Base-by-base conservation (phyloP, 2,329 filamentous ascomycete genomes). In the Apiospora phragmitis region DNA sequence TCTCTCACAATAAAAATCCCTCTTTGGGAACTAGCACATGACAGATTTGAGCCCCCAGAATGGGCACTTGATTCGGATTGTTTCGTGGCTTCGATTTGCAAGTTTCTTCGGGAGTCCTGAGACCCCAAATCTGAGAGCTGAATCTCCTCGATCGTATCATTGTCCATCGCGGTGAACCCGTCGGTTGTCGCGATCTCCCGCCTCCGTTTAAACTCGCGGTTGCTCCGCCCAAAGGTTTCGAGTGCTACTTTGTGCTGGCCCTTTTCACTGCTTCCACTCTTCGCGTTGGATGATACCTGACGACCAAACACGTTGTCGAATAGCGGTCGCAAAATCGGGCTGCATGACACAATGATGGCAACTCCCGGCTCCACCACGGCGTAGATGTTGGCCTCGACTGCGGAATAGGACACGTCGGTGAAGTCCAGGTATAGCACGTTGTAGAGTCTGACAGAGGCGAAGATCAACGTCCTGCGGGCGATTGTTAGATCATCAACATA, bases 301-400 rank as follows among this genome's bases (percentile, higher is more conserved):
- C 18, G 51, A n/a, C 43, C 45, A 7, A 69, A 69, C 32, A 59
- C 49, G 38, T 26, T 65, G 26, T 75, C 75, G 47, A 74, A 72
- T 8, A 73, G 68, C 21, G 75, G 75, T 8, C 68, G 72, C 6
- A 76, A 51, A 2, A 73, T 71, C 11, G 73, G 73, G 29, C 72
- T 74, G 62, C 71, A 74, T 4, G 74, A 76, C 12, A 74, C 71
- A 1, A 76, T 71, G 29, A 75, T 74, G 26, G 74, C 73, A 21
- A 74, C 69, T n/a, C 72, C 73, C n/a, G 65, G 66, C 69, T 76
- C 74, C n/a, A 73, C 70, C 43, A 71, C 45, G 14, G 72, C 72
- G 49, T 74, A 76, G 1, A 73, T 45, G 7, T 68, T 73, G 1
- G 72, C 55, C 3, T 68, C 43, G 4, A 70, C 72, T 8, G 67